Evolutionary conservation across 768 basidiomycete genomes (phyloP), one percentile per base, ranked within the genome.

Genomic region (Trametes punicea): DNA sequence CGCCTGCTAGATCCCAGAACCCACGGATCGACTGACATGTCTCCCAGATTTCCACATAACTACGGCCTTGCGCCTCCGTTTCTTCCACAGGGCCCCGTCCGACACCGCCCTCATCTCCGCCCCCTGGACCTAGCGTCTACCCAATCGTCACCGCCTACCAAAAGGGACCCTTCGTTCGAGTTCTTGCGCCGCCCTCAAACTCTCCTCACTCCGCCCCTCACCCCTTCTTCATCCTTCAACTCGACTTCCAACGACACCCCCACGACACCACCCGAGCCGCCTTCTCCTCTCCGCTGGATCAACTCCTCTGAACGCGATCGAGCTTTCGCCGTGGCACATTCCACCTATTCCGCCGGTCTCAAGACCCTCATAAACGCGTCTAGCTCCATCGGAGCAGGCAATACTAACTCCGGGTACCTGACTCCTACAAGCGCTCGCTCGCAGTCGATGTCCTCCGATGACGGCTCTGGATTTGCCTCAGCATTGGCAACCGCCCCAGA

Each of bases 171-270:
- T 13, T 40, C 53, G 2, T 46, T 54, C 52, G 34, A 51, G 61
- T 39, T 55, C 18, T 44, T 67, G 15, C 62, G 61, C 56, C 65
- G 63, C 26, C 59, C 69, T 18, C 67, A 71, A 23, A 65, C 70
- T 21, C 73, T 84, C 39, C 74, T 87, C 49, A 88, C 86, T 0
- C 86, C 86, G 30, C 87, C 86, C 10, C 76, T 88, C 40, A 88
- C 87, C 1, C 87, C 87, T 0, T 83, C 87, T 1, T 85, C 83
- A 7, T 77, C 78, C 0, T 72, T 79, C 61, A 73, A 68, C 33
- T 75, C 77, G 33, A 65, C 65, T 18, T 64, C 69, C 31, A 67
- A 72, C 27, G 71, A 71, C 26, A 66, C 60, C 51, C 58, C 59
- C 30, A 55, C 59, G 27, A 65, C 65, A 1, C 64, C 64, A 1